These are phyloP conservation scores for Eucalyptus cloeziana DNA, from an alignment of 345 rosid genomes.

Conservation along the genomic window DNA sequence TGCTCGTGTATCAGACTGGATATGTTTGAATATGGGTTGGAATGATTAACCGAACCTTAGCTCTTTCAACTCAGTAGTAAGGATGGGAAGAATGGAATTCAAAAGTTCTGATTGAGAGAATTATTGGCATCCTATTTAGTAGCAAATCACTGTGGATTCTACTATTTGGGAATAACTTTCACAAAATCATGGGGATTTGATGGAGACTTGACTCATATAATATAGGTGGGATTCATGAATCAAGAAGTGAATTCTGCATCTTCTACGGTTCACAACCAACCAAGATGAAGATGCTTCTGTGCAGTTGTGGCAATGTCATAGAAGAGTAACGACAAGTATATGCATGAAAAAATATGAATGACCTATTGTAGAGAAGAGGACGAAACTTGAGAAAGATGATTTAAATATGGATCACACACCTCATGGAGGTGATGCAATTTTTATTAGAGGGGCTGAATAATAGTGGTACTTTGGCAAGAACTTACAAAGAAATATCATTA, in stretches of 20 bases:
- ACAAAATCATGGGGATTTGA: background rate
- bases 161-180: background rate
- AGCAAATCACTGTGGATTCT: background rate
- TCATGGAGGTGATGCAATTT: background rate
- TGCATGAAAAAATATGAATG: background rate
- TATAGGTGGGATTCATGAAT: background rate
- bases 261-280: background rate
- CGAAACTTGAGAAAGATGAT: background rate
- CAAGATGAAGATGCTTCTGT: background rate
- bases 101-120: background rate
- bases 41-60: background rate
- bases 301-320: background rate
- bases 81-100: background rate
- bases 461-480: background rate
- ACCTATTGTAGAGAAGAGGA: background rate
- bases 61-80: background rate
- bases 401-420: background rate
- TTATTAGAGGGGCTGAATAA: background rate
- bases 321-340: background rate
- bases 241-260: background rate
- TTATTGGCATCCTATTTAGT: background rate
- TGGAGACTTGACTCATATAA: background rate
- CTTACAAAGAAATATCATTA: background rate
- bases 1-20: background rate
- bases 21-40: background rate